phyloP scores from a whole-genome alignment of 345 rosid genomes.

The Linum tenue region DNA sequence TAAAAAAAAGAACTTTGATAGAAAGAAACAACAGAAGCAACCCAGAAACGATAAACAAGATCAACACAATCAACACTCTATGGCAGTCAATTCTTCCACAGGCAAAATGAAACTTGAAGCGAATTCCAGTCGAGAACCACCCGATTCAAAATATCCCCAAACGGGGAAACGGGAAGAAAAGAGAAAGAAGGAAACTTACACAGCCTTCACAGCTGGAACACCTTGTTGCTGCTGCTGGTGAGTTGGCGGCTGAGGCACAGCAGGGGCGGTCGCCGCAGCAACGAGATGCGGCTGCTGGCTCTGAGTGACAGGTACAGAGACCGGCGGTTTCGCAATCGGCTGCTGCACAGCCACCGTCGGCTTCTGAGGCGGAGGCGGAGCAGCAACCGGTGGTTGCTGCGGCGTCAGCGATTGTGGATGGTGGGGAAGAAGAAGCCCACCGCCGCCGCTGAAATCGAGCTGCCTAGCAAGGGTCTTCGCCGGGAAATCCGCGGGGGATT shows the following conservation, averaged over 20 bases:
- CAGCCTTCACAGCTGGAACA: background rate
- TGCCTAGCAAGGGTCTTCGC: constrained; percentile 25
- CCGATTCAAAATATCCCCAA: background rate
- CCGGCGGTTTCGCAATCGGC: constrained; percentile 15
- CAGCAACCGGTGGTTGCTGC: constrained; percentile 8
- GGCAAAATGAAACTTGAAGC: too few relatives aligned
- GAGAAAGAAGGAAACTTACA: background rate
- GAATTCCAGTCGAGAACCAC: background rate
- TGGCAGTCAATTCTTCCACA: too few relatives aligned
- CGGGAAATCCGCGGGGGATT: constrained; percentile 14
- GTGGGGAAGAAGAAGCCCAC: constrained; percentile 19
- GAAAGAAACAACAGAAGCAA: too few relatives aligned
- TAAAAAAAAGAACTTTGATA: too few relatives aligned
- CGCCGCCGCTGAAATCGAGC: constrained; percentile 28
- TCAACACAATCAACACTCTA: too few relatives aligned
- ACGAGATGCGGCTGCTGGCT: background rate
- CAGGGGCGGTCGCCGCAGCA: background rate
- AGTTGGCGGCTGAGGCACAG: background rate
- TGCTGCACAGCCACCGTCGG: constrained; percentile 11
- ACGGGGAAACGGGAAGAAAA: background rate
- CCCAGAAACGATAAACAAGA: too few relatives aligned
- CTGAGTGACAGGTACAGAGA: background rate
- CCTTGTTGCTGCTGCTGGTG: background rate
- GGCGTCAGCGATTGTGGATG: constrained; percentile 8
- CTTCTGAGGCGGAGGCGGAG: background rate